phyloP scores from a whole-genome alignment of 345 rosid genomes.

The Citropsis articulata region DNA sequence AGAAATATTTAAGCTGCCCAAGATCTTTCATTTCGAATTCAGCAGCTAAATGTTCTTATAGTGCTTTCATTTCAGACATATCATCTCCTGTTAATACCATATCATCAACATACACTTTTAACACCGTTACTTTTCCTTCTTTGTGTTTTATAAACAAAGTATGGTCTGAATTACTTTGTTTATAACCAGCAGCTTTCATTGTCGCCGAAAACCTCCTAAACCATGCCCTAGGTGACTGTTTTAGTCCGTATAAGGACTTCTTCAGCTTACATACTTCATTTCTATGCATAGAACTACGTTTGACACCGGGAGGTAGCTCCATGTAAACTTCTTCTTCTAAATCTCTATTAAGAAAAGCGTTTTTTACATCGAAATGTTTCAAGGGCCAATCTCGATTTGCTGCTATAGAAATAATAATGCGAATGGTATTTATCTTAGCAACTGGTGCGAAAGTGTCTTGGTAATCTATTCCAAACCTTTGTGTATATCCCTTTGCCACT shows the following conservation, averaged over 20 bases:
- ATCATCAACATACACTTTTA: neutral
- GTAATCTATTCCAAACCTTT: neutral
- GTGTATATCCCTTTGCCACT: too few relatives aligned
- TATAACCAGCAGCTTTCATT: neutral
- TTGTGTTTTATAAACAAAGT: neutral
- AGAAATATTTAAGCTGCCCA: neutral
- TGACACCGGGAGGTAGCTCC: too few relatives aligned
- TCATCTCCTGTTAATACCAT: neutral
- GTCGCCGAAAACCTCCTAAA: neutral
- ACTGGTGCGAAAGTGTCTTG: neutral
- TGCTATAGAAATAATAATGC: neutral
- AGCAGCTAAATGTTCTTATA: neutral
- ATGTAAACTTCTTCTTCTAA: neutral
- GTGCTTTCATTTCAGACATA: neutral
- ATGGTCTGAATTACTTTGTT: neutral
- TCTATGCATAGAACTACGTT: neutral
- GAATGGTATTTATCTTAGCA: neutral
- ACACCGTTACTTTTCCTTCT: neutral
- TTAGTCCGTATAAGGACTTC: neutral
- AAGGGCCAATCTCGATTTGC: neutral
- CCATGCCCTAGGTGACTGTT: neutral
- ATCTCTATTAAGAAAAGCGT: neutral
- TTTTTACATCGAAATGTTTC: neutral
- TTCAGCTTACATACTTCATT: neutral
- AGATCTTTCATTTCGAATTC: constrained; percentile 5